Evolutionary conservation across 768 basidiomycete genomes (phyloP).

Genomic region (Lanmaoa pseudosensibilis): DNA sequence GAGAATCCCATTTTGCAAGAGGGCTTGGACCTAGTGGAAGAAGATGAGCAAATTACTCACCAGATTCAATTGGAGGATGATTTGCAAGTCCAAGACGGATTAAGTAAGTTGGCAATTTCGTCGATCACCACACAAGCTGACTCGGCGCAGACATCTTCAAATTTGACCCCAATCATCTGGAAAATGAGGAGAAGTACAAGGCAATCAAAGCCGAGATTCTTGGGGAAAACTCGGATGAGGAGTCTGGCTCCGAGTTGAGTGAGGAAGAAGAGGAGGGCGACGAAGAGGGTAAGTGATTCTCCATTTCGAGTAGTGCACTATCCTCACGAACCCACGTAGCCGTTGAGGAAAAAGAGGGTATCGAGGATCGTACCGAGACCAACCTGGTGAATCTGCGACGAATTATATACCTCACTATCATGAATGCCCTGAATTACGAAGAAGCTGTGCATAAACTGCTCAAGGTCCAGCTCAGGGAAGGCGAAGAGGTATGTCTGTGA

Average conservation of each 20-base stretch:
- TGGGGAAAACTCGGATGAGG: constrained; percentile 80
- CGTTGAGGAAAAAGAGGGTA: constrained; percentile 80
- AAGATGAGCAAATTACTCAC: constrained; percentile 98
- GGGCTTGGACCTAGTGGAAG: constrained; percentile 94
- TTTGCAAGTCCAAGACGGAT: constrained; percentile 87
- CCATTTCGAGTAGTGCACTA: constrained; percentile 24
- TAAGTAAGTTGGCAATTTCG: constrained; percentile 62
- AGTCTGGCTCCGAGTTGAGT: constrained; percentile 62
- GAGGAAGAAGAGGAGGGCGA: constrained; percentile 68
- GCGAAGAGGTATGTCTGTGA: constrained; percentile 74
- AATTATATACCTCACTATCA: constrained; percentile 95
- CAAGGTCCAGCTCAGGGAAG: constrained; percentile 88
- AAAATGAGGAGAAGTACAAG: constrained; percentile 94
- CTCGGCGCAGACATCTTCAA: constrained; percentile 86
- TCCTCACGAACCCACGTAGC: constrained; percentile 37
- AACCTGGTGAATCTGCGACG: constrained; percentile 94
- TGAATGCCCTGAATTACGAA: constrained; percentile 97
- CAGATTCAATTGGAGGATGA: constrained; percentile 91
- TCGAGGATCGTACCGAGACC: constrained; percentile 92
- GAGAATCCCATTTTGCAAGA: constrained; percentile 95
- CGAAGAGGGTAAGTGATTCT: constrained; percentile 38
- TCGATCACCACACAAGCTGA: constrained; percentile 6
- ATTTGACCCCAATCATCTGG: constrained; percentile 79
- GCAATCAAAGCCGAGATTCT: constrained; percentile 91
- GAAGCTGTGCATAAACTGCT: constrained; percentile 98